Evolutionary conservation across 2,329 filamentous ascomycete genomes (phyloP).

Genomic region (Xylariaceae sp.): DNA sequence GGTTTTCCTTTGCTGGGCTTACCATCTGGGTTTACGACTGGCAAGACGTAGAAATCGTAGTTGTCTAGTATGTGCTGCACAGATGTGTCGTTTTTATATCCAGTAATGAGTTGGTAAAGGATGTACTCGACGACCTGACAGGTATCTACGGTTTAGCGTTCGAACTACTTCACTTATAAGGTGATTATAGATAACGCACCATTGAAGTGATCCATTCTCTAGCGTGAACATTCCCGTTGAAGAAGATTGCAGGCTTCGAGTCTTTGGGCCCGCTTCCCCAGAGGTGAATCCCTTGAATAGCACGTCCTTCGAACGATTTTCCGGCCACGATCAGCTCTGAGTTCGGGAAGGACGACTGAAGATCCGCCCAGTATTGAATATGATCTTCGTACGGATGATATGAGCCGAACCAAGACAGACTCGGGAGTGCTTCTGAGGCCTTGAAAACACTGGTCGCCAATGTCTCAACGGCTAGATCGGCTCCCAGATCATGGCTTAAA

Average conservation of each 20-base stretch:
- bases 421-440: conserved; percentile 31
- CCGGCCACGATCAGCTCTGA: conserved; percentile 56
- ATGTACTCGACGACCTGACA: conserved; percentile 54
- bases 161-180: not conserved
- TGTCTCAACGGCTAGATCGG: conserved; percentile 38
- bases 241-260: conserved; percentile 55
- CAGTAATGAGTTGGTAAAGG: conserved; percentile 52
- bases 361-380: conserved; percentile 52
- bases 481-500: conserved; percentile 39
- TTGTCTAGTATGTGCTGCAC: conserved; percentile 55
- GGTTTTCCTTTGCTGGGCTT: too few species aligned
- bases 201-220: conserved; percentile 61
- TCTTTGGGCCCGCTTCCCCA: conserved; percentile 54
- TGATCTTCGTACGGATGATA: conserved; percentile 62
- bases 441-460: conserved; percentile 26
- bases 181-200: conserved; percentile 52
- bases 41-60: conserved; percentile 65
- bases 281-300: conserved; percentile 66
- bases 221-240: conserved; percentile 60
- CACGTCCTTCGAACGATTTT: conserved; percentile 50
- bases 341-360: conserved; percentile 52
- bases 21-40: conserved; percentile 60
- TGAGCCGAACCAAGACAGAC: conserved; percentile 55
- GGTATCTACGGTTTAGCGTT: not conserved
- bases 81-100: conserved; percentile 47